Evolutionary conservation across 1,284 basidiomycete genomes (phyloP).

Genomic region (Sphaerobolus stellatus): DNA sequence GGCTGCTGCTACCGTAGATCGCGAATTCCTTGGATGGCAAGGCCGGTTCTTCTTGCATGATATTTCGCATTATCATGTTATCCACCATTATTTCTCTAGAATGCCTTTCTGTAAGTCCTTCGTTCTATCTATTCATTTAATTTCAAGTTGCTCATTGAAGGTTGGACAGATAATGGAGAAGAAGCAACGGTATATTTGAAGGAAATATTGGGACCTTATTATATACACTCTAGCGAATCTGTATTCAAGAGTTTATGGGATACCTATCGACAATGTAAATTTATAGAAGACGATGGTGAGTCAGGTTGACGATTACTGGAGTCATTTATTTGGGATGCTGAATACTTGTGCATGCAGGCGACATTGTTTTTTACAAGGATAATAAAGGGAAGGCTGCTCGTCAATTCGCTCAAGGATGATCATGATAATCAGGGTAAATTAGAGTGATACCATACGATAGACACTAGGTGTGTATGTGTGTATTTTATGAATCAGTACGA

Average conservation of each 20-base stretch:
- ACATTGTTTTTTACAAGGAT: constrained; percentile 77
- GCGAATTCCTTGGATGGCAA: constrained; percentile 51
- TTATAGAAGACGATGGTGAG: constrained; percentile 45
- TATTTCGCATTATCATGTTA: constrained; percentile 4
- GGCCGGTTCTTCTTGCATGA: constrained; percentile 45
- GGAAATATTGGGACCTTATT: constrained; percentile 17
- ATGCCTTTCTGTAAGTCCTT: constrained; percentile 13
- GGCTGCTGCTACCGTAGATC: constrained; percentile 63
- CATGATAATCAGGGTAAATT: too few species aligned
- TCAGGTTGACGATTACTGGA: background rate
- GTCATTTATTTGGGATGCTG: background rate
- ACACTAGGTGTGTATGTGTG: too few species aligned
- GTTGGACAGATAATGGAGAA: constrained; percentile 14
- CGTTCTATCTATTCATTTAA: background rate
- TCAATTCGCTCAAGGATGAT: too few species aligned
- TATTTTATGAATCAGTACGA: too few species aligned
- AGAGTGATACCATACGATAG: too few species aligned
- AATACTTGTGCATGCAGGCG: constrained; percentile 38
- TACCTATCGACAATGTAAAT: constrained; percentile 29
- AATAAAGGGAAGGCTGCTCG: constrained; percentile 47
- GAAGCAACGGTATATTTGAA: constrained; percentile 18
- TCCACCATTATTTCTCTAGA: constrained; percentile 6
- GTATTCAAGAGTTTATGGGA: constrained; percentile 14
- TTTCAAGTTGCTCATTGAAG: background rate
- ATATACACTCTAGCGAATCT: constrained; percentile 13